These are phyloP conservation scores for Carpinus viminea DNA, from an alignment of 306 rosid species.

Conservation along the genomic window DNA sequence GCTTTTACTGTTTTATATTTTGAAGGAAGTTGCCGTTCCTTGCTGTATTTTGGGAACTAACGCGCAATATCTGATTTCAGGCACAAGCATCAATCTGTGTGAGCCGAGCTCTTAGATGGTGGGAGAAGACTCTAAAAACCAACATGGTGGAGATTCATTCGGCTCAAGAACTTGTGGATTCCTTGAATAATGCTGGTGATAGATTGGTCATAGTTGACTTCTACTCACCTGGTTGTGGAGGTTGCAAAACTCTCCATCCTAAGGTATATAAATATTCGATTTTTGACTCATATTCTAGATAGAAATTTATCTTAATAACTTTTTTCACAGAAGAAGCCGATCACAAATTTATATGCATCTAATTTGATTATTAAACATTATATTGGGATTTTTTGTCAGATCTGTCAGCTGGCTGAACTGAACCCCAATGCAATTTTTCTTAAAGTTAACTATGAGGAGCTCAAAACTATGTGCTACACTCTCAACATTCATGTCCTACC, in stretches of 20 bases:
- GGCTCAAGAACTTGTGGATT: conserved; percentile 61
- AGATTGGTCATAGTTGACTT: conserved; percentile 73
- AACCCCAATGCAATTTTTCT: conserved; percentile 60
- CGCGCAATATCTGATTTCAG: conserved; percentile 31
- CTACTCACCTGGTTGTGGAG: conserved; percentile 93
- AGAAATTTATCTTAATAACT: conserved; percentile 2
- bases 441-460: conserved; percentile 70
- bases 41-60: not conserved
- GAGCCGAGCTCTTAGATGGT: conserved; percentile 65
- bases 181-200: conserved; percentile 70
- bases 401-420: conserved; percentile 81
- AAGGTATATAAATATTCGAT: conserved; percentile 41
- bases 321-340: not conserved
- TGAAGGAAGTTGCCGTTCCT: not conserved
- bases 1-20: not conserved
- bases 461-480: conserved; percentile 64
- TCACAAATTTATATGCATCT: not conserved
- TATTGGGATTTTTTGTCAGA: conserved; percentile 35
- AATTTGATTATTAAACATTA: conserved; percentile 19
- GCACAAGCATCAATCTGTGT: conserved; percentile 59
- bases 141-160: conserved; percentile 79
- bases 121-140: conserved; percentile 66
- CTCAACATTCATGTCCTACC: conserved; percentile 80
- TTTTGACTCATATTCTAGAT: not conserved
- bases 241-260: conserved; percentile 86